A percentile compares a stretch with the other conserved stretches of the same genome.
phyloP scores from a whole-genome alignment of 2,329 filamentous ascomycete genomes.

The Ascochyta fabae region DNA sequence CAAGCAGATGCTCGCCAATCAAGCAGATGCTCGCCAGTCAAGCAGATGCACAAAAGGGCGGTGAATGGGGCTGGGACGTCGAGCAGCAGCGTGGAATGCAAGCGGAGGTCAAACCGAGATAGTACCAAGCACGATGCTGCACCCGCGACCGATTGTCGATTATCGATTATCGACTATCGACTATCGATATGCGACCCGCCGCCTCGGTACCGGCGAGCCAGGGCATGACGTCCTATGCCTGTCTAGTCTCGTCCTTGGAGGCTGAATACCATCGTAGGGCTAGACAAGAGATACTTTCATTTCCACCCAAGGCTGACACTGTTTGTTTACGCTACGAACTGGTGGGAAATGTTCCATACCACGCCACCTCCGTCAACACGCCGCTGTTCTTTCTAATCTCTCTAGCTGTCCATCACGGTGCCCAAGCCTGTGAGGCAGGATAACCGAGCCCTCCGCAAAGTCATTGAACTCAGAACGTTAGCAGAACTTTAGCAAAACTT shows the following conservation, averaged over 20 bases:
- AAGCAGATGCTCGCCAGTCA: conserved; percentile 11
- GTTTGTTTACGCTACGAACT: no score
- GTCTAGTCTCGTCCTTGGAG: not conserved
- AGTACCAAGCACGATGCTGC: conserved; percentile 2
- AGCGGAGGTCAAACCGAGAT: conserved; percentile 1
- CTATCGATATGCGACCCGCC: conserved; percentile 12
- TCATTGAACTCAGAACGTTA: no score
- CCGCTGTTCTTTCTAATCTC: not conserved
- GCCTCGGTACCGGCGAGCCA: conserved; percentile 7
- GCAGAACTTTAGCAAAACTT: no score
- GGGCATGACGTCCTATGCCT: not conserved
- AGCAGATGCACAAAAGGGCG: conserved; percentile 19
- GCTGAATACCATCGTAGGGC: not conserved
- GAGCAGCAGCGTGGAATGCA: conserved; percentile 16
- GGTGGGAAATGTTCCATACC: no score
- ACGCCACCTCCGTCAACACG: no score
- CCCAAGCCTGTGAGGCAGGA: conserved; percentile 55
- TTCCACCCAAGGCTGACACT: no score
- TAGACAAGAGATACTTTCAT: no score
- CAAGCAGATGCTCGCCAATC: conserved; percentile 9
- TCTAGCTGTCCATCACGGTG: conserved; percentile 43
- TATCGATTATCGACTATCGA: not conserved
- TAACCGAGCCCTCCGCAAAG: conserved; percentile 41
- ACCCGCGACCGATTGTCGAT: not conserved
- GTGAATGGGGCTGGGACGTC: conserved; percentile 14